Evolutionary conservation across 2,329 filamentous ascomycete species (phyloP).

Genomic region (Cladorrhinum sp.): DNA sequence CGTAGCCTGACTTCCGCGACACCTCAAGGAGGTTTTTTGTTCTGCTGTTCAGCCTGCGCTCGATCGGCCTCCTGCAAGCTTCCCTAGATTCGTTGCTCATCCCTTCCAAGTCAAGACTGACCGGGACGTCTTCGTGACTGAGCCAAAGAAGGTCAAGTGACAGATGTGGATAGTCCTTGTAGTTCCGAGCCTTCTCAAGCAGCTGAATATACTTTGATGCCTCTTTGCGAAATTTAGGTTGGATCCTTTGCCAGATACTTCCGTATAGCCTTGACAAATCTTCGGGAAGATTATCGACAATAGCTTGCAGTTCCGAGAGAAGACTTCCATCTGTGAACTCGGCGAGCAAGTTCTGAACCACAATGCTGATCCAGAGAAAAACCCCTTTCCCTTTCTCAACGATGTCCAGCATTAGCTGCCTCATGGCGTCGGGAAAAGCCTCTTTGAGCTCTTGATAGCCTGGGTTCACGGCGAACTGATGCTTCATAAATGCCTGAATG

Average conservation of each 20-base stretch:
- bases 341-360: background rate
- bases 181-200: background rate
- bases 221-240: background rate
- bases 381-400: slow-evolving; percentile 21
- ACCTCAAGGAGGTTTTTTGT: background rate
- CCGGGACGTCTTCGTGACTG: background rate
- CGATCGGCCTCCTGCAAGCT: background rate
- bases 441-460: slow-evolving; percentile 4
- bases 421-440: slow-evolving; percentile 6
- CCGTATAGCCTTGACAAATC: background rate
- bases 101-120: background rate
- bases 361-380: slow-evolving; percentile 27
- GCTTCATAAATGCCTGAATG: slow-evolving; percentile 1
- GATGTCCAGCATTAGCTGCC: slow-evolving; percentile 11
- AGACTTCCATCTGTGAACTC: background rate
- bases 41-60: background rate
- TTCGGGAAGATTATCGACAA: background rate
- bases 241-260: background rate
- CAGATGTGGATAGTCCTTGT: background rate
- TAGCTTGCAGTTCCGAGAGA: background rate
- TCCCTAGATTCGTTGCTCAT: background rate
- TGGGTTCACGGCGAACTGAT: background rate
- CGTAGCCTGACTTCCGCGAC: background rate
- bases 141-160: background rate
- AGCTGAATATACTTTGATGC: background rate